phyloP scores from a whole-genome alignment of 495 filamentous ascomycete species.

The Xylaria curta region DNA sequence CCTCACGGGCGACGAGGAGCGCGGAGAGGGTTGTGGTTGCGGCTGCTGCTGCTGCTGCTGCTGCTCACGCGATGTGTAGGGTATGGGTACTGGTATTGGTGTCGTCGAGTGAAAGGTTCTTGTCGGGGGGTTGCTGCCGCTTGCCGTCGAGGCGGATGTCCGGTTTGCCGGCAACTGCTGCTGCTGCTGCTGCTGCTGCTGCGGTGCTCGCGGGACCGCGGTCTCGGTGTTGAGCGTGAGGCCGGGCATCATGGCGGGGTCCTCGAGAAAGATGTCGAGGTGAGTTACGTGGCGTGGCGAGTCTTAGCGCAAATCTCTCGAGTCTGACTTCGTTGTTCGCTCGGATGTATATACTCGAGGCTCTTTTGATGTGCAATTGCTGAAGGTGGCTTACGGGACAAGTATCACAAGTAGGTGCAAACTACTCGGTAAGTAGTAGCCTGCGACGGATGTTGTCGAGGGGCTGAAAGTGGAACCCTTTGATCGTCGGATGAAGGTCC shows the following conservation, averaged over 20 bases:
- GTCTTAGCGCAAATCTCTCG: not conserved
- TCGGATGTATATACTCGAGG: not conserved
- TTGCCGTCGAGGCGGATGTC: not conserved
- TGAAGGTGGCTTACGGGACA: not conserved
- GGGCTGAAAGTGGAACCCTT: not conserved
- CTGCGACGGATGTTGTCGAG: conserved; percentile 7
- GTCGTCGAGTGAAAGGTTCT: conserved; percentile 22
- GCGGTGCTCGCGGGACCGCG: conserved; percentile 13
- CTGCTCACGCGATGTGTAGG: conserved; percentile 19
- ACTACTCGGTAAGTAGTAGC: not conserved
- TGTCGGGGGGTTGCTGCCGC: conserved; percentile 16
- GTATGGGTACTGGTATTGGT: conserved; percentile 25
- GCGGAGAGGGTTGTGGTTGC: conserved; percentile 23
- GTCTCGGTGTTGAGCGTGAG: conserved; percentile 37
- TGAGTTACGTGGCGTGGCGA: not conserved
- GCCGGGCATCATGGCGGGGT: conserved; percentile 32
- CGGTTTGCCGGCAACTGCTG: conserved; percentile 5
- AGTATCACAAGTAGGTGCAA: not conserved
- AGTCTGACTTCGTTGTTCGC: not conserved
- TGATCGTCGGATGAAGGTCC: conserved; percentile 1
- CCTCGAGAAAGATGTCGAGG: conserved; percentile 6
- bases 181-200: conserved; percentile 13
- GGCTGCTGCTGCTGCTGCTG: conserved; percentile 10
- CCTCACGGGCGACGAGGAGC: conserved; percentile 41
- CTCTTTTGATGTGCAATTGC: not conserved